Evolutionary conservation across 2,329 filamentous ascomycete species (phyloP).

Genomic region (Alternaria consortialis): DNA sequence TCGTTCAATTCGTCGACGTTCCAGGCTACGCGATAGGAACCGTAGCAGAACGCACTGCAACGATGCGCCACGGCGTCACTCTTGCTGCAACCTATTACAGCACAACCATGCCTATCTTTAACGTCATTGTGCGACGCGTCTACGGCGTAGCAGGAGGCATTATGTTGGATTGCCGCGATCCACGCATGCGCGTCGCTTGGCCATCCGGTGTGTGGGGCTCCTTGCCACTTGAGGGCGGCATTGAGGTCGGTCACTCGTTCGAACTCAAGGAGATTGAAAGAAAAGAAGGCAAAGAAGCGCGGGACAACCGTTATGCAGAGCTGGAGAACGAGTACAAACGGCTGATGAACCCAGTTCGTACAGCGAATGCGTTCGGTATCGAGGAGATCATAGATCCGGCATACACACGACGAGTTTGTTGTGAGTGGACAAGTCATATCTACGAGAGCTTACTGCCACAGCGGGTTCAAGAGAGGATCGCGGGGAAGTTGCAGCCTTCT

Average conservation of each 20-base stretch:
- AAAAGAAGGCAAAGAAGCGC: conserved; percentile 59
- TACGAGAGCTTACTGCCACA: conserved; percentile 64
- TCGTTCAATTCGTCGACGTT: conserved; percentile 70
- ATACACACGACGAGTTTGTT: conserved; percentile 64
- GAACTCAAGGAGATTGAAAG: conserved; percentile 66
- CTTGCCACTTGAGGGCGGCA: conserved; percentile 69
- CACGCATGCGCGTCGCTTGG: conserved; percentile 69
- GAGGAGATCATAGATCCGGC: conserved; percentile 73
- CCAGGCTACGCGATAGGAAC: conserved; percentile 71
- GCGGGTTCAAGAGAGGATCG: conserved; percentile 56
- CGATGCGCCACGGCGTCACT: conserved; percentile 71
- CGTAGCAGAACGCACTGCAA: conserved; percentile 68
- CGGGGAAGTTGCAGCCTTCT: conserved; percentile 47
- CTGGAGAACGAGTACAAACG: conserved; percentile 68
- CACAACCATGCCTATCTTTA: conserved; percentile 70
- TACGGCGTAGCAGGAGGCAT: conserved; percentile 72
- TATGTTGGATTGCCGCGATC: conserved; percentile 70
- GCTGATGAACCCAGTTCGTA: conserved; percentile 71
- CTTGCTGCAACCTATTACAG: conserved; percentile 69
- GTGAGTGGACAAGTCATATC: conserved; percentile 64
- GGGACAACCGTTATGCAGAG: conserved; percentile 62
- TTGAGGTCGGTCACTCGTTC: conserved; percentile 69
- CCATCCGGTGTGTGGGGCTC: conserved; percentile 70
- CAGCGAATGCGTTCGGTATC: conserved; percentile 69
- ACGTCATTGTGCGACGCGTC: conserved; percentile 67